Base-by-base conservation (phyloP, 2,329 filamentous ascomycete species). In the Pseudogymnoascus sp. region DNA sequence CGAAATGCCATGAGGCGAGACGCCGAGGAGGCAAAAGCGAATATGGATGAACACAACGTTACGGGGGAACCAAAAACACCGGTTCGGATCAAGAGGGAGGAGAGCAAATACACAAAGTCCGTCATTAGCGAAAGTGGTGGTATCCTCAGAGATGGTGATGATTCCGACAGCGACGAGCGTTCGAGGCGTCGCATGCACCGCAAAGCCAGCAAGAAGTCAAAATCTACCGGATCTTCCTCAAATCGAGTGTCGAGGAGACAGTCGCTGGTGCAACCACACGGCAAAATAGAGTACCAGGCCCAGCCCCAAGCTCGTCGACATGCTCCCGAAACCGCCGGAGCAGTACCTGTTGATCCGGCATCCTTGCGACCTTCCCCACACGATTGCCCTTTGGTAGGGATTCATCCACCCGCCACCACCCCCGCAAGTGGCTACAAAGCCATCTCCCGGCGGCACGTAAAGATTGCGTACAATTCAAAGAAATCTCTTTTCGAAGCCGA, bases 381-480 rank as follows among this genome's bases (percentile, higher is more conserved):
- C 65, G 81, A 86, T 64, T 83, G 86, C 63, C 85, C 87, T 2
- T 81, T 90, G 64, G 81, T 92, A 59, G 84, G 85, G 35, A 90
- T 93, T 50, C 89, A 92, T 72, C 89, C 89, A 3, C 85, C 85
- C 0, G 82, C 82, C 1, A 82, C 82, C 4, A 79, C 83, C 59
- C 84, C 85, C 65, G 82, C 84, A 2, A 79, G 74, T 65, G 84
- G 82, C 66, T 90, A 89, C 61, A 89, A 88, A 71, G 83, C 82
- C 61, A 92, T 93, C 62, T 93, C 89, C 3, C 80, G 89, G 65
- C 79, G 88, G 68, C 90, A 93, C 72, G 78, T 90, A 59, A 87
- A 86, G 69, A 90, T 93, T 68, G 78, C 82, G 56, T 93, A 87
- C 75, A 88, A 89, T 69, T 79, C 82, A 65, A 77, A 84, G 11